Conservation (phyloP, 108 stramenopile genomes). For the Bacterosira constricta region DNA sequence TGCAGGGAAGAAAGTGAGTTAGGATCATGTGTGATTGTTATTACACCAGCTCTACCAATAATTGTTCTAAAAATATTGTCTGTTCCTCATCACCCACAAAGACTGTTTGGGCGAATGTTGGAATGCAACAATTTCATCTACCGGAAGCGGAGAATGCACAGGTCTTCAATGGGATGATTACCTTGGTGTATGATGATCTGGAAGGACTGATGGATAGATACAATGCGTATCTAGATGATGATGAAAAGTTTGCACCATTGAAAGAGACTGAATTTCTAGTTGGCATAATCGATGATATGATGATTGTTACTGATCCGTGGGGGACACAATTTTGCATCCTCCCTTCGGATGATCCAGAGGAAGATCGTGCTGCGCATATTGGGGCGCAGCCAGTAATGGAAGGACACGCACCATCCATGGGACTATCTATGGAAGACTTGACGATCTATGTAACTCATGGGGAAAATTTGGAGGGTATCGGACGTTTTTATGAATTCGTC, state of each 20-base stretch:
- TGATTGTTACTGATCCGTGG: conserved; percentile 69
- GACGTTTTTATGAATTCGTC: conserved; percentile 61
- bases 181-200: conserved; percentile 52
- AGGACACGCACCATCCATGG: conserved; percentile 41
- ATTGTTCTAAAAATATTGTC: background rate
- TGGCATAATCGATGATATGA: conserved; percentile 2
- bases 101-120: conserved; percentile 49
- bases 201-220: conserved; percentile 43
- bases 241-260: conserved; percentile 29
- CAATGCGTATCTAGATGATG: conserved; percentile 29
- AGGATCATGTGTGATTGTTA: background rate
- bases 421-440: conserved; percentile 55
- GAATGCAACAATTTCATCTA: conserved; percentile 57
- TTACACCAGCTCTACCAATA: background rate
- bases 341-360: conserved; percentile 32
- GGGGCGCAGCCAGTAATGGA: conserved; percentile 47
- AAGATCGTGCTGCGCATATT: conserved; percentile 44
- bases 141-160: conserved; percentile 57
- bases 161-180: conserved; percentile 64
- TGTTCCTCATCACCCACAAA: background rate
- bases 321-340: conserved; percentile 58
- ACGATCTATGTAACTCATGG: conserved; percentile 47
- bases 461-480: conserved; percentile 62
- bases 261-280: conserved; percentile 29
- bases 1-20: conserved; percentile 4